Base-by-base conservation (phyloP, 345 rosid genomes). In the Mercurialis annua region DNA sequence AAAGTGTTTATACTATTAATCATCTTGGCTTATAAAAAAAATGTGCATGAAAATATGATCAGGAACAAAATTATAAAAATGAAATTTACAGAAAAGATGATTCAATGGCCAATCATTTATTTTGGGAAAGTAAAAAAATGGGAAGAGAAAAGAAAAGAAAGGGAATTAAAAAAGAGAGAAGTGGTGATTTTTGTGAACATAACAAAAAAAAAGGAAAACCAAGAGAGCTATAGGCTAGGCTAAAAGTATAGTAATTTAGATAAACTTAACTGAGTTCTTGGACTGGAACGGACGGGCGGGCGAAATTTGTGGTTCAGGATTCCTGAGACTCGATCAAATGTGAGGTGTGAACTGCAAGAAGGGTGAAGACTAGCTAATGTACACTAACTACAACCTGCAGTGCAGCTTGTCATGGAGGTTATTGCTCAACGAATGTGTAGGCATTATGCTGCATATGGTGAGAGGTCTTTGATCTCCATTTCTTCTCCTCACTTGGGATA, bases 401-500 rank as follows among this genome's bases (percentile, higher is more conserved):
- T 51, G 59, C 65, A 69, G 77, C 68, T 65, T 73, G 59, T 68
- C 65, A 69, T 69, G 81, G 71, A 60, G 81, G 69, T 73, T 64
- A 64, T 66, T 56, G 70, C 73, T 71, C 42, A 27, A 62, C 52
- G 72, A 66, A 62, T 66, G 42, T 59, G 53, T 66, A 71, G 79
- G 68, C 62, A 26, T 66, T 64, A 70, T 71, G 55, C 68, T 69
- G 59, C 77, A 65, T 65, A 65, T 73, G 81, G 81, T 73, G 77
- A 77, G 77, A 75, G 65, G 74, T 73, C 71, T 65, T 53, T 72
- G 75, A 70, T 78, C 75, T 66, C 75, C 55, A 67, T 68, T 61
- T 78, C 54, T 50, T 65, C 60, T 65, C 52, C 66, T 66, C 46
- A 4, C 57, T 65, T 59, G 71, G 69, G 75, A 66, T 68, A 61